Evolutionary conservation across 2,329 filamentous ascomycete genomes (phyloP), one percentile per base, ranked within the genome.

Genomic region (Nigrospora oryzae): DNA sequence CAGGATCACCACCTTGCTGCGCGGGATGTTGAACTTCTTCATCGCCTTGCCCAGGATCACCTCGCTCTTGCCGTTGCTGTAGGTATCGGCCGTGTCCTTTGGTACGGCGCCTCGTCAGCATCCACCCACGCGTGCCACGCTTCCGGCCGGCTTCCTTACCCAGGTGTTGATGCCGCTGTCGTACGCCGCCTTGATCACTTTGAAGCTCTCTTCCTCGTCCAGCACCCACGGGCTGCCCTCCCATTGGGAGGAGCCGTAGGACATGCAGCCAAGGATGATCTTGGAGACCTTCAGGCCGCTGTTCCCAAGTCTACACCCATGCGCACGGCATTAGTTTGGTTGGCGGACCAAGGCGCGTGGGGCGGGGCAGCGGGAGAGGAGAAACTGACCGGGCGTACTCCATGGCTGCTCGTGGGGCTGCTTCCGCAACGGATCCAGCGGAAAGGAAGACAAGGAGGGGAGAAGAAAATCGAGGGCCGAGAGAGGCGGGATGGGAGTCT

Each of bases 41-140:
- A 86, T 64, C 0, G 81, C 81, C 55, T 81, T 81, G 46, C 72
- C 82, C 46, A 86, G 71, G 50, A 87, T 75, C 41, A 70, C 65
- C 55, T 87, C 83, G 2, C 75, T 81, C 11, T 63, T 57, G 19
- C 83, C 83, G 54, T 85, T 78, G 16, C 71, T 77, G 62, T 81
- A 79, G 34, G 71, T 68, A 49, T 80, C 73, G 13, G 76, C 75
- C 33, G 69, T 73, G 44, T 73, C 66, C 63, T 62, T 13, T 5
- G 10, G 17, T 11, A 23, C 6, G 19, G 17, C 35, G 35, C 35
- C 13, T n/a, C n/a, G 35, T 36, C 19, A 40, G 12, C n/a, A 28
- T 23, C 11, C 4, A 14, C 35, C 11, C 12, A 11, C 36, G 40
- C n/a, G 7, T 33, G 32, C 31, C 23, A 28, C 7, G 5, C 23